These are phyloP conservation scores for Xerocomellus amylosporus DNA, from an alignment of 768 basidiomycete species.

Conservation along the genomic window DNA sequence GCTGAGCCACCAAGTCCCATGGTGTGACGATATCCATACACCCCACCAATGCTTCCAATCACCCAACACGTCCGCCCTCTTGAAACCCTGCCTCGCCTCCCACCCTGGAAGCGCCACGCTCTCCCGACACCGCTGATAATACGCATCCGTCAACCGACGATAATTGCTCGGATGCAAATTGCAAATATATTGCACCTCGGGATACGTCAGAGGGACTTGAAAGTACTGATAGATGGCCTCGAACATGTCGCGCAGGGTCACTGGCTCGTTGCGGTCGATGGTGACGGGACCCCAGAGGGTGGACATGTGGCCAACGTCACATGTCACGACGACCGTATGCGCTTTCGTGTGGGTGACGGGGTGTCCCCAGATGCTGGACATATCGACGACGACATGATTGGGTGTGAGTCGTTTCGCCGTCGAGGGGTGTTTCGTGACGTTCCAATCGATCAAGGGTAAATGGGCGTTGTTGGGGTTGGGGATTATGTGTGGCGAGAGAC, in stretches of 20 bases:
- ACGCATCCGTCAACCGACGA: slow-evolving; percentile 26
- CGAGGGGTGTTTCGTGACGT: slow-evolving; percentile 34
- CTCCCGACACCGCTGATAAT: slow-evolving; percentile 36
- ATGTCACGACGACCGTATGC: slow-evolving; percentile 23
- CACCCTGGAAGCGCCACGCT: slow-evolving; percentile 40
- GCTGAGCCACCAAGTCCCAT: slow-evolving; percentile 45
- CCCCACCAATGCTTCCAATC: slow-evolving; percentile 47
- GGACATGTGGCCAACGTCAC: slow-evolving; percentile 23
- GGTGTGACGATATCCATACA: slow-evolving; percentile 27
- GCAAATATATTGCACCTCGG: slow-evolving; percentile 27
- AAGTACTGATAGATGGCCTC: slow-evolving; percentile 50
- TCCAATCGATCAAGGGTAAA: slow-evolving; percentile 36
- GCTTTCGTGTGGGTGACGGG: slow-evolving; percentile 23
- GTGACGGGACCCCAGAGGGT: slow-evolving; percentile 50
- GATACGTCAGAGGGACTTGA: slow-evolving; percentile 39
- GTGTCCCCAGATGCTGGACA: slow-evolving; percentile 16
- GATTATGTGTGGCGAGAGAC: slow-evolving; percentile 27
- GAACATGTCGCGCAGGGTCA: slow-evolving; percentile 47
- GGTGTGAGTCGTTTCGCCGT: slow-evolving; percentile 32
- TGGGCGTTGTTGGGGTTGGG: slow-evolving; percentile 32
- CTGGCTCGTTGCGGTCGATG: slow-evolving; percentile 31
- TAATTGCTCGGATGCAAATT: slow-evolving; percentile 19
- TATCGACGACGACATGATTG: slow-evolving; percentile 23
- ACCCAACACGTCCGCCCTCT: slow-evolving; percentile 51
- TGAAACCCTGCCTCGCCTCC: slow-evolving; percentile 40